Conservation (phyloP, 805 yeast species). For the Myxozyma neglecta region DNA sequence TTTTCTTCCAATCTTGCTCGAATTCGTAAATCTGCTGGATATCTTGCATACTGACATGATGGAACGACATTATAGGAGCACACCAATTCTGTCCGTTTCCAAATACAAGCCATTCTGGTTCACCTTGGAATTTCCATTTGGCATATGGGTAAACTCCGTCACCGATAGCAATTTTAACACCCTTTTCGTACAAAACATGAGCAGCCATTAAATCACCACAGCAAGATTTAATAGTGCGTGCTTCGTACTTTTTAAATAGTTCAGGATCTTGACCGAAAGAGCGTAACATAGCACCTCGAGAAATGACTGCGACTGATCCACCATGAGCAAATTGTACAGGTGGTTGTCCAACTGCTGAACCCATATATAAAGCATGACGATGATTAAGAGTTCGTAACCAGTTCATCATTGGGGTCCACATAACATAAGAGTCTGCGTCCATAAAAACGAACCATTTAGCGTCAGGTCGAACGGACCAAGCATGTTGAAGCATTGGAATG, state of each 20-base stretch:
- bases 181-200: slow-evolving; percentile 31
- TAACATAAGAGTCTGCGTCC: slow-evolving; percentile 41
- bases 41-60: slow-evolving; percentile 36
- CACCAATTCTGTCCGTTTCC: slow-evolving; percentile 36
- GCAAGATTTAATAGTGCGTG: slow-evolving; percentile 31
- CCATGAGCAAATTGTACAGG: slow-evolving; percentile 42
- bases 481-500: slow-evolving; percentile 42
- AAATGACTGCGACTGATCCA: slow-evolving; percentile 42
- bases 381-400: slow-evolving; percentile 35
- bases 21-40: slow-evolving; percentile 38
- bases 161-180: slow-evolving; percentile 18
- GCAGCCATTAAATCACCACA: slow-evolving; percentile 44
- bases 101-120: slow-evolving; percentile 30
- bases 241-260: slow-evolving; percentile 29
- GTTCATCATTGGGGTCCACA: slow-evolving; percentile 36
- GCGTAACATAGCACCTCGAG: slow-evolving; percentile 39
- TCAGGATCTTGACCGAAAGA: slow-evolving; percentile 36
- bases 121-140: slow-evolving; percentile 38
- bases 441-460: slow-evolving; percentile 42
- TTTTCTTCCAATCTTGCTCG: slow-evolving; percentile 35
- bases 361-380: slow-evolving; percentile 38
- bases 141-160: slow-evolving; percentile 21
- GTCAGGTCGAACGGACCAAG: slow-evolving; percentile 37
- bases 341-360: slow-evolving; percentile 35
- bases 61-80: slow-evolving; percentile 39